These are phyloP conservation scores for Beauveria sp. DNA, from an alignment of 2,329 filamentous ascomycete genomes.

Conservation along the genomic window DNA sequence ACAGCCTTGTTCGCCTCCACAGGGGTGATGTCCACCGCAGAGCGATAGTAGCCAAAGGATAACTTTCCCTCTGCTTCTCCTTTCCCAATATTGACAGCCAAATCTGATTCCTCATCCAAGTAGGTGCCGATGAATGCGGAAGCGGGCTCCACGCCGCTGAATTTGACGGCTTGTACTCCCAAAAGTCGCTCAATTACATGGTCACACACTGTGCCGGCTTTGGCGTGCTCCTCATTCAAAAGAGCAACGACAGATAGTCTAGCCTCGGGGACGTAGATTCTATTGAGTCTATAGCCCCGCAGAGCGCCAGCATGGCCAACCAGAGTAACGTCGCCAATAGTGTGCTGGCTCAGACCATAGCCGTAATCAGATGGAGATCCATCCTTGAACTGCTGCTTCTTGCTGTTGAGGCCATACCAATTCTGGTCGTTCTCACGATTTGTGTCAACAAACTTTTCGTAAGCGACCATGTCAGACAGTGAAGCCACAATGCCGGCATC, in stretches of 20 bases:
- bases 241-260: conserved; percentile 31
- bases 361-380: conserved; percentile 29
- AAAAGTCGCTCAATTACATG: conserved; percentile 26
- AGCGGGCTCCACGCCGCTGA: conserved; percentile 10
- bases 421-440: conserved; percentile 23
- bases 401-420: conserved; percentile 21
- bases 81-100: conserved; percentile 23
- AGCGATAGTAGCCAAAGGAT: conserved; percentile 22
- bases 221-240: conserved; percentile 30
- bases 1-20: conserved; percentile 16
- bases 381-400: conserved; percentile 22
- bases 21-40: conserved; percentile 19
- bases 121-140: conserved; percentile 27
- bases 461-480: conserved; percentile 38
- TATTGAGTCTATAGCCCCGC: conserved; percentile 30
- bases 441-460: conserved; percentile 32
- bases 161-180: conserved; percentile 16
- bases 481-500: conserved; percentile 37
- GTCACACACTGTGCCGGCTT: conserved; percentile 20
- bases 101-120: conserved; percentile 28
- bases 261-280: conserved; percentile 26
- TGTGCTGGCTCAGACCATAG: conserved; percentile 25
- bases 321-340: conserved; percentile 20
- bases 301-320: conserved; percentile 35
- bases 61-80: conserved; percentile 19